These are phyloP conservation scores for Penicillium sp. DNA, from an alignment of 2,329 filamentous ascomycete genomes.

Conservation along the genomic window DNA sequence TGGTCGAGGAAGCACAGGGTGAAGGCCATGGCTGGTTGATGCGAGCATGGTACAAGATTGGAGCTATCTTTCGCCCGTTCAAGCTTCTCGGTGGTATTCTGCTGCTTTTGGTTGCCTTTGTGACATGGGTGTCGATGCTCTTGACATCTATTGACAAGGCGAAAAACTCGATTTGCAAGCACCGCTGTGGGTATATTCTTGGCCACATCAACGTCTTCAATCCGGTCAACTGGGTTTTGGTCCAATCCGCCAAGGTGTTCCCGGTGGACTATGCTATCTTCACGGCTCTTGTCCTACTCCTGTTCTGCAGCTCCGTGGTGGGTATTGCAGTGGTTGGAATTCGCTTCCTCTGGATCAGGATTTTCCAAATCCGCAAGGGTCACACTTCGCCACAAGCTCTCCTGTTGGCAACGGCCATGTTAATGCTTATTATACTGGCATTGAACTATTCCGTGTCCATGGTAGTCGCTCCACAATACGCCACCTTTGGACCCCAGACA, in stretches of 20 bases:
- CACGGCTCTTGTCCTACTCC: slow-evolving; percentile 79
- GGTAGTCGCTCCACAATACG: slow-evolving; percentile 94
- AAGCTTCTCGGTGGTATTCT: slow-evolving; percentile 86
- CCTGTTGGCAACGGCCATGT: slow-evolving; percentile 85
- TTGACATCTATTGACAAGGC: slow-evolving; percentile 96
- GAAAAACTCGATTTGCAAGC: slow-evolving; percentile 90
- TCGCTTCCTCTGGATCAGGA: slow-evolving; percentile 91
- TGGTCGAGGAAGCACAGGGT: slow-evolving; percentile 72
- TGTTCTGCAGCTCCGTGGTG: slow-evolving; percentile 87
- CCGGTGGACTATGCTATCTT: slow-evolving; percentile 93
- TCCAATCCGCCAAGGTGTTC: slow-evolving; percentile 81
- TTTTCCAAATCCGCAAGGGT: slow-evolving; percentile 89
- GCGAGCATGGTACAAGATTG: slow-evolving; percentile 77
- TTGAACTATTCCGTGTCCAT: slow-evolving; percentile 93
- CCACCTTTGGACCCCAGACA: slow-evolving; percentile 91
- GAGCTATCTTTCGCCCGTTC: slow-evolving; percentile 82
- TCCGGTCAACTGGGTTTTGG: slow-evolving; percentile 87
- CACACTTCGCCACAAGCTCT: slow-evolving; percentile 91
- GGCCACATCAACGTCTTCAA: slow-evolving; percentile 91
- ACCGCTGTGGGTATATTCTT: slow-evolving; percentile 89
- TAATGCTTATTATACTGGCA: slow-evolving; percentile 86
- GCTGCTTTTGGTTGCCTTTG: slow-evolving; percentile 72
- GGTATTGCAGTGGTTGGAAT: slow-evolving; percentile 89
- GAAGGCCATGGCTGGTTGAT: slow-evolving; percentile 77
- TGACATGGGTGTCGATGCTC: slow-evolving; percentile 90